These are phyloP conservation scores for Acanthamoeba castellanii DNA, from an alignment of 208 protist genomes.

Conservation along the genomic window DNA sequence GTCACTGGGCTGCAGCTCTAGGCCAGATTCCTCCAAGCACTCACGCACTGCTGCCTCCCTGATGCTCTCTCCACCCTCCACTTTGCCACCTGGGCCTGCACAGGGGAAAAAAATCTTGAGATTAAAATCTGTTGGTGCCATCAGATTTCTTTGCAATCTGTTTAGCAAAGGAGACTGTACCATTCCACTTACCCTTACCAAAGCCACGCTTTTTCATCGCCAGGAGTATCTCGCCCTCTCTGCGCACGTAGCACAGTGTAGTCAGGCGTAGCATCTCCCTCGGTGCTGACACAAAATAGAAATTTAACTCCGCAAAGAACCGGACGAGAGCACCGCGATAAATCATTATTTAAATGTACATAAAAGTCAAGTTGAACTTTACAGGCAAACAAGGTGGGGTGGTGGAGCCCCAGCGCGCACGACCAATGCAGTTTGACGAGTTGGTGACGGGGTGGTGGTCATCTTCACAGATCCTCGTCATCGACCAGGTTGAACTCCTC, in stretches of 20 bases:
- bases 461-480: conserved; percentile 22
- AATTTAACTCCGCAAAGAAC: too few species aligned
- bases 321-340: too few species aligned
- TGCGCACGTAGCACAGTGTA: conserved; percentile 9
- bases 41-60: conserved; percentile 19
- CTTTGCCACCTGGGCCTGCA: conserved; percentile 63
- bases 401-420: too few species aligned
- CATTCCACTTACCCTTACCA: conserved; percentile 75
- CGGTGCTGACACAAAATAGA: neutral
- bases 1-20: neutral
- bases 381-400: too few species aligned
- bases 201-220: conserved; percentile 78
- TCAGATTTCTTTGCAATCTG: neutral
- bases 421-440: too few species aligned
- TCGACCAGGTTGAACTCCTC: conserved; percentile 39
- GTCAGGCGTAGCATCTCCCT: neutral
- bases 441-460: too few species aligned
- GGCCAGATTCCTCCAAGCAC: conserved; percentile 60
- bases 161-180: neutral
- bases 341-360: too few species aligned
- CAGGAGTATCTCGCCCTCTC: conserved; percentile 56
- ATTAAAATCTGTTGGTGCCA: neutral
- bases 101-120: neutral
- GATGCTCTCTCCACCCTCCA: conserved; percentile 47
- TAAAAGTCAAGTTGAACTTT: too few species aligned